Conservation (phyloP, 768 basidiomycete genomes). For the Pleurotus tuoliensis region DNA sequence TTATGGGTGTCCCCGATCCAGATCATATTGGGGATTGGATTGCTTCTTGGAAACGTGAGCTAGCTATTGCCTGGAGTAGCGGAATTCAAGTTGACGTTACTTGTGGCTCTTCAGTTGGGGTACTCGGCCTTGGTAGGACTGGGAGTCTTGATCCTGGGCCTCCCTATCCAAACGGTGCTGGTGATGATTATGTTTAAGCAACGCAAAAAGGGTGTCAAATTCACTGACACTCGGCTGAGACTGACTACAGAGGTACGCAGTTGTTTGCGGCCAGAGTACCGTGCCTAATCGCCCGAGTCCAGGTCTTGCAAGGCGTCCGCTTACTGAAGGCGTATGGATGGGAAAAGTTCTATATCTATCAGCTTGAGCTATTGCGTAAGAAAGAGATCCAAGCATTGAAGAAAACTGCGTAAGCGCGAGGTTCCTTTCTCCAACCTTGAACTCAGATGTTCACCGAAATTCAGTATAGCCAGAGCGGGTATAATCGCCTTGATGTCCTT, state of each 20-base stretch:
- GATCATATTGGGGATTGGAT: conserved; percentile 44
- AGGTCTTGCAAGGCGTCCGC: conserved; percentile 45
- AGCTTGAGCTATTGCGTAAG: conserved; percentile 15
- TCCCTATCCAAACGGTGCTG: conserved; percentile 43
- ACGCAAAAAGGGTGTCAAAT: conserved; percentile 40
- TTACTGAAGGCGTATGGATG: conserved; percentile 44
- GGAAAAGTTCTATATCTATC: conserved; percentile 27
- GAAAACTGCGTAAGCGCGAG: conserved; percentile 16
- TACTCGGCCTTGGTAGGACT: conserved; percentile 53
- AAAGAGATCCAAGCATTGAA: conserved; percentile 16
- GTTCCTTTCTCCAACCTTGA: not conserved
- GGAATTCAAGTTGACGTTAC: too few relatives aligned
- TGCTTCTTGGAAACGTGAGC: conserved; percentile 43
- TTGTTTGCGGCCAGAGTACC: too few relatives aligned
- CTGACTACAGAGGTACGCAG: conserved; percentile 42
- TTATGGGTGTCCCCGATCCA: conserved; percentile 12
- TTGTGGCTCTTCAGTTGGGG: conserved; percentile 30
- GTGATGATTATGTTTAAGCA: conserved; percentile 40
- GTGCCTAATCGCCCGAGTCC: not conserved
- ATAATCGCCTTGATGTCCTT: conserved; percentile 25
- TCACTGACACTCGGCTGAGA: conserved; percentile 51
- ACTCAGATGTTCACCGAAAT: not conserved
- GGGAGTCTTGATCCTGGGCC: conserved; percentile 42
- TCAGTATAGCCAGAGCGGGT: conserved; percentile 19
- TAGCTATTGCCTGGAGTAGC: too few relatives aligned